Evolutionary conservation across 768 basidiomycete genomes (phyloP), one percentile per base, ranked within the genome.

Genomic region (Xerocomellus intermedius): DNA sequence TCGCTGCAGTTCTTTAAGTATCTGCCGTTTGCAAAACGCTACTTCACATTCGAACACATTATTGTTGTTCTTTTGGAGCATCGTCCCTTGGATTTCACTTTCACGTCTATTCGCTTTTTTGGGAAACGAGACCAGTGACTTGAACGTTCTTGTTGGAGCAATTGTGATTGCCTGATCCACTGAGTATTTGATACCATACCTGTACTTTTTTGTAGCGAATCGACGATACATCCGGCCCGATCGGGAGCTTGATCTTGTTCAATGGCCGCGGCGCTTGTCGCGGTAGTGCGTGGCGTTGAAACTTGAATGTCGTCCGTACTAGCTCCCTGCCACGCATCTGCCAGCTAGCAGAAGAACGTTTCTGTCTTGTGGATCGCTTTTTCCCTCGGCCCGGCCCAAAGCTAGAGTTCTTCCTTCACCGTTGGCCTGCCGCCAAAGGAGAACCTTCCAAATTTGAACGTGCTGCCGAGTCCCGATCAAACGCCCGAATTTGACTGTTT

Each of bases 1-100:
- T 64, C 12, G 58, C 53, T 13, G 62, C 47, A 2, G 21, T 57
- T 24, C 44, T 68, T 9, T 67, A 48, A 58, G 33, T 6, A 36
- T n/a, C 33, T 33, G 41, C 9, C 19, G 8, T 26, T 21, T 21
- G 21, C 24, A 21, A 36, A 30, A 32, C 16, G 21, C 5, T 12
- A 30, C 26, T 59, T 48, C 16, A 43, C 43, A 32, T 52, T 48
- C 39, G 21, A 38, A 8, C 21, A 22, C 14, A 38, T 21, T 42
- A 19, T 21, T 19, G 22, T 32, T 35, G n/a, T 28, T 33, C 19
- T 37, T 24, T n/a, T 4, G 9, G 6, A 17, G 6, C 30, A 36
- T 19, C 36, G 38, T 8, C 13, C 33, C n/a, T 24, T 17, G 21
- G 45, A 17, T 48, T 30, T 28, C 9, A n/a, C 21, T 32, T 12